A percentile compares a stretch with the other conserved stretches of the same genome.
Evolutionary conservation across 805 yeast genomes (phyloP).

Genomic region (Metschnikowia kunwiensis): DNA sequence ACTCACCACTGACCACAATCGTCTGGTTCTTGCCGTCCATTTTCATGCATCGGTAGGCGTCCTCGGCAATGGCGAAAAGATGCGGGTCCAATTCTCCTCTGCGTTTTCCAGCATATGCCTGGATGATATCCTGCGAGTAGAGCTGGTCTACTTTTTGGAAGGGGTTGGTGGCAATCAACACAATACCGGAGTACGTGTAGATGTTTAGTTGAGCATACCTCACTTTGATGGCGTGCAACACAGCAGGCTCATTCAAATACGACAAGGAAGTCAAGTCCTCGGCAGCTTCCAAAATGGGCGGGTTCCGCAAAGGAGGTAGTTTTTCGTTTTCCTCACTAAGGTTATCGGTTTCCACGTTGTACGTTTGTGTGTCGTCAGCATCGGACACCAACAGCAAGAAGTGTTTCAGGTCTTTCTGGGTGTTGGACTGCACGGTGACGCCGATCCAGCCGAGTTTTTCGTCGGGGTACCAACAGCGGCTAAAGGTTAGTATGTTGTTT

Average conservation of each 20-base stretch:
- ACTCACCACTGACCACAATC: constrained; percentile 94
- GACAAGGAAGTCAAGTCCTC: constrained; percentile 92
- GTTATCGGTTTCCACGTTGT: constrained; percentile 47
- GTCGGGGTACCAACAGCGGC: constrained; percentile 80
- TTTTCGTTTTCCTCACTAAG: constrained; percentile 52
- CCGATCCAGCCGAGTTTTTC: constrained; percentile 72
- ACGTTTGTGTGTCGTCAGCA: constrained; percentile 38
- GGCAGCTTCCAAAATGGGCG: constrained; percentile 86
- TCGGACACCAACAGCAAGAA: constrained; percentile 54
- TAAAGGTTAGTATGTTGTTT: constrained; percentile 10
- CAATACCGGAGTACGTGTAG: constrained; percentile 95
- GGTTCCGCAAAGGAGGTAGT: constrained; percentile 83
- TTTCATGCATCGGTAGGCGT: constrained; percentile 93
- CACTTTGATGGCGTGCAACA: constrained; percentile 85
- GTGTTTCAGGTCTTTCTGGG: constrained; percentile 42
- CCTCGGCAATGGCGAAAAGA: constrained; percentile 95
- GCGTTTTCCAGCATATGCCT: constrained; percentile 88
- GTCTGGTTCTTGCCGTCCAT: constrained; percentile 84
- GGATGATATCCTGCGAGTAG: constrained; percentile 88
- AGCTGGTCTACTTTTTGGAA: constrained; percentile 89
- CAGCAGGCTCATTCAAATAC: constrained; percentile 94
- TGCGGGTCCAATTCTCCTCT: constrained; percentile 97
- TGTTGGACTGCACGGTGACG: constrained; percentile 51
- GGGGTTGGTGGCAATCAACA: constrained; percentile 93
- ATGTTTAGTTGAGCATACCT: constrained; percentile 88